Evolutionary conservation across 331 rosid species (phyloP).

Genomic region (Cydonia oblonga): DNA sequence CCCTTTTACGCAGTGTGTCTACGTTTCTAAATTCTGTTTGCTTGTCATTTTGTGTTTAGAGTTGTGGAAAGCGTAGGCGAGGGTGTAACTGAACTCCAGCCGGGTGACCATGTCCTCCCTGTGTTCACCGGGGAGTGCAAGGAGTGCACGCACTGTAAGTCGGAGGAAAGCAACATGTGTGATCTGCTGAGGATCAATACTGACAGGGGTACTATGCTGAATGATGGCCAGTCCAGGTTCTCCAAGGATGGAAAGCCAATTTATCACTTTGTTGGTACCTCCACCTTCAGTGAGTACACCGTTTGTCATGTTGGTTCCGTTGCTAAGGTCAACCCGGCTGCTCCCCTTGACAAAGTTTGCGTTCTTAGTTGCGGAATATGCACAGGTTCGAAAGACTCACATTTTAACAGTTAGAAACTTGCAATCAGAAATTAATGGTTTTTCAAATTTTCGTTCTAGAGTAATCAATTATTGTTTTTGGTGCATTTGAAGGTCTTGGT

Average conservation of each 20-base stretch:
- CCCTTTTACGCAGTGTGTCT: neutral
- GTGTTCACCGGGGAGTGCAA: slow-evolving; percentile 33
- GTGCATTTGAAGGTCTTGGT: slow-evolving; percentile 18
- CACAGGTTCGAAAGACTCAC: slow-evolving; percentile 11
- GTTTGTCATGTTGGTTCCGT: slow-evolving; percentile 28
- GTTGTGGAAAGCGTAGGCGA: slow-evolving; percentile 34
- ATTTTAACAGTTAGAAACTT: neutral
- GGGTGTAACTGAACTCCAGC: slow-evolving; percentile 23
- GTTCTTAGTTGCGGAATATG: slow-evolving; percentile 36
- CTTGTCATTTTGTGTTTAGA: neutral
- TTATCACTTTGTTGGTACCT: slow-evolving; percentile 29
- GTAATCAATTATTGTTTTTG: neutral
- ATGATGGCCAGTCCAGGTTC: slow-evolving; percentile 24
- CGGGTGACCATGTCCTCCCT: slow-evolving; percentile 28
- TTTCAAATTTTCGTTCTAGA: neutral
- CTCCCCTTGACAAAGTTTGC: slow-evolving; percentile 32
- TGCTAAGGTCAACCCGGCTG: slow-evolving; percentile 33
- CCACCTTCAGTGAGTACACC: slow-evolving; percentile 33
- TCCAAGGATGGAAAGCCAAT: slow-evolving; percentile 25
- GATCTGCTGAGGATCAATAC: slow-evolving; percentile 26
- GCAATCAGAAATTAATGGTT: neutral
- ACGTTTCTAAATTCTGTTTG: neutral
- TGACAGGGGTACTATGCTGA: slow-evolving; percentile 26
- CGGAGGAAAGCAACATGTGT: slow-evolving; percentile 35
- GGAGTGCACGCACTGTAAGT: slow-evolving; percentile 34